phyloP scores from a whole-genome alignment of 768 basidiomycete species.

The Russula vinacea region DNA sequence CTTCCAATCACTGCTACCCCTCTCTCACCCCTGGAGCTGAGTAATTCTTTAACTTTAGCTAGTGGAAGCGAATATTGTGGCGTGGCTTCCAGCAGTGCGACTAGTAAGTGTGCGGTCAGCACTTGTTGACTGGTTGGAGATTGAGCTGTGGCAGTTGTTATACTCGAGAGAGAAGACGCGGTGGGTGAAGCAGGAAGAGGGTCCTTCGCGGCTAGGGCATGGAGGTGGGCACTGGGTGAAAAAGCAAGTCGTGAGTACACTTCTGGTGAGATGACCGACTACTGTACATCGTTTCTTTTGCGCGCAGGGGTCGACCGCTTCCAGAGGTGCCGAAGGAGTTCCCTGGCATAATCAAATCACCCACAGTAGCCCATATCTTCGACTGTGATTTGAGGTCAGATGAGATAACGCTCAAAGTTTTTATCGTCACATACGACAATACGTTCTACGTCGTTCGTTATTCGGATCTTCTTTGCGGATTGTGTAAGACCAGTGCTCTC shows the following conservation, averaged over 20 bases:
- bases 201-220: slow-evolving; percentile 48
- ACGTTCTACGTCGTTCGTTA: slow-evolving; percentile 62
- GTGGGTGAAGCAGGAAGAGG: slow-evolving; percentile 57
- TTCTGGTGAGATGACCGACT: slow-evolving; percentile 30
- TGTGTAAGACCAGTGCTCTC: slow-evolving; percentile 29
- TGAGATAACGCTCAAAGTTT: not conserved
- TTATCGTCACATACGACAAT: slow-evolving; percentile 50
- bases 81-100: slow-evolving; percentile 52
- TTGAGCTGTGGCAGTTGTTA: slow-evolving; percentile 35
- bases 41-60: slow-evolving; percentile 56
- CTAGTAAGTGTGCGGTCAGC: slow-evolving; percentile 63
- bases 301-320: slow-evolving; percentile 42
- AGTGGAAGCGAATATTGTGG: slow-evolving; percentile 58
- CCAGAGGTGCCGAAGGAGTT: slow-evolving; percentile 41
- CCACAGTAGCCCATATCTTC: slow-evolving; percentile 65
- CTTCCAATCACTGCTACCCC: slow-evolving; percentile 32
- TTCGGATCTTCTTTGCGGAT: slow-evolving; percentile 42
- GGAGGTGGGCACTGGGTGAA: slow-evolving; percentile 51
- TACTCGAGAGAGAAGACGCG: slow-evolving; percentile 52
- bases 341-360: slow-evolving; percentile 61
- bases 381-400: slow-evolving; percentile 40
- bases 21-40: slow-evolving; percentile 45
- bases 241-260: slow-evolving; percentile 10
- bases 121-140: slow-evolving; percentile 64
- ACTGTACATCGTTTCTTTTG: slow-evolving; percentile 62